Evolutionary conservation across 306 rosid genomes (phyloP), one percentile per base, ranked within the genome.

Genomic region (Albizia julibrissin): DNA sequence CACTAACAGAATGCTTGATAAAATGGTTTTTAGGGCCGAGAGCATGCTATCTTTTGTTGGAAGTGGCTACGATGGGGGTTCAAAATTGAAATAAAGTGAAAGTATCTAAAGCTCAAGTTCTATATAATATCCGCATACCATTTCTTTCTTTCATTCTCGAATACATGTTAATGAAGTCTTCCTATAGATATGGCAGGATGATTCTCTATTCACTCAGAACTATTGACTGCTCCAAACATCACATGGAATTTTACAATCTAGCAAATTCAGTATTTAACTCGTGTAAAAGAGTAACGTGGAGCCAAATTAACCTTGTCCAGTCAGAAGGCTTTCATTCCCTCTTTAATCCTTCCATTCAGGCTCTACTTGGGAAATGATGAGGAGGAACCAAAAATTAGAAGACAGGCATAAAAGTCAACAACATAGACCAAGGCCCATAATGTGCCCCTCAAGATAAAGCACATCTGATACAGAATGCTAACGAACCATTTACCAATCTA

Each of bases 271-370:
- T 18, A 66, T 9, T 2, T 33, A 8, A 66, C 24, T 33, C 8
- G 8, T 16, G 44, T 10, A 66, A 31, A 31, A 64, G 21, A 64
- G 19, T 5, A 58, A 59, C 66, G 12, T 59, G 66, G 66, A 10
- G 27, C 66, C 66, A 59, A 22, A 59, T 59, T 59, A 59, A 59
- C 66, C 66, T 59, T 59, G 66, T 59, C 66, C 31, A 10, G 40
- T 81, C 82, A 78, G 85, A 84, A 80, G 59, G 82, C 84, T 79
- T 81, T 79, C 72, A 78, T 81, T 78, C 78, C 84, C 84, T 75
- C 86, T 69, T 74, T 81, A 81, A 77, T 79, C 72, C 87, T 81
- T 84, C 82, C 86, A 69, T 75, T 79, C 86, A 81, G 76, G 86
- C 78, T 84, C 79, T 78, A 81, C 80, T 69, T 54, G 75, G 82